Percentiles rank a stretch among this genome's conserved stretches.
phyloP scores from a whole-genome alignment of 2,329 filamentous ascomycete genomes.

The Verticillium klebahnii region DNA sequence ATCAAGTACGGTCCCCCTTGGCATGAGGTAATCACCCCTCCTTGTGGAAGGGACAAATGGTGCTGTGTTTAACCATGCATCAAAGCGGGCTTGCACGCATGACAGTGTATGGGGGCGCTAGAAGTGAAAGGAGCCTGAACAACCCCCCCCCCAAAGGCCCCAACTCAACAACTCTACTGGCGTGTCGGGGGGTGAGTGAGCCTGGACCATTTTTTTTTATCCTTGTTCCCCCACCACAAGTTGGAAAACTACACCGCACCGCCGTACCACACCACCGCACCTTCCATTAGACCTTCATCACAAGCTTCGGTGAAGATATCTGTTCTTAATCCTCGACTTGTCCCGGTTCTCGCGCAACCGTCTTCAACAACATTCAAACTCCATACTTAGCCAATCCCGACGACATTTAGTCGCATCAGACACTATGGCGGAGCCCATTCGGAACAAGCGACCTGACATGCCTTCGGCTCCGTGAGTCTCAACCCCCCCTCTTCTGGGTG shows the following conservation, averaged over 20 bases:
- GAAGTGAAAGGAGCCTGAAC: background rate
- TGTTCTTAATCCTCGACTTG: conserved; percentile 3
- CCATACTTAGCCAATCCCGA: conserved; percentile 7
- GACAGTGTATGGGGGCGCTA: background rate
- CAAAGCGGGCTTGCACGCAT: background rate
- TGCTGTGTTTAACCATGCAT: background rate
- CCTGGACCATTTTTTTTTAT: conserved; percentile 10
- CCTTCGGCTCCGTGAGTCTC: conserved; percentile 53
- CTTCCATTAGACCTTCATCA: conserved; percentile 1
- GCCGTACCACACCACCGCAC: conserved; percentile 4
- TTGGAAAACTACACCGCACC: conserved; percentile 9
- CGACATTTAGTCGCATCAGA: conserved; percentile 20
- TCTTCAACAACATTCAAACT: conserved; percentile 1
- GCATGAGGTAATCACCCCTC: background rate
- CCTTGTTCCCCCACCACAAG: conserved; percentile 11
- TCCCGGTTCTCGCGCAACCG: conserved; percentile 2
- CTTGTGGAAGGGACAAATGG: background rate
- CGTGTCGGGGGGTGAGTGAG: conserved; percentile 5
- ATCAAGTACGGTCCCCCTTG: background rate
- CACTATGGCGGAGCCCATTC: conserved; percentile 60
- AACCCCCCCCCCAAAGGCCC: background rate
- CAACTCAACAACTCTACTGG: conserved; percentile 6
- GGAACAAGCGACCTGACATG: conserved; percentile 56
- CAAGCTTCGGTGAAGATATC: background rate
- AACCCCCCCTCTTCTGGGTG: conserved; percentile 6